These are phyloP conservation scores for Stipa capillata DNA, from an alignment of 176 grass and related monocot genomes.

Conservation along the genomic window DNA sequence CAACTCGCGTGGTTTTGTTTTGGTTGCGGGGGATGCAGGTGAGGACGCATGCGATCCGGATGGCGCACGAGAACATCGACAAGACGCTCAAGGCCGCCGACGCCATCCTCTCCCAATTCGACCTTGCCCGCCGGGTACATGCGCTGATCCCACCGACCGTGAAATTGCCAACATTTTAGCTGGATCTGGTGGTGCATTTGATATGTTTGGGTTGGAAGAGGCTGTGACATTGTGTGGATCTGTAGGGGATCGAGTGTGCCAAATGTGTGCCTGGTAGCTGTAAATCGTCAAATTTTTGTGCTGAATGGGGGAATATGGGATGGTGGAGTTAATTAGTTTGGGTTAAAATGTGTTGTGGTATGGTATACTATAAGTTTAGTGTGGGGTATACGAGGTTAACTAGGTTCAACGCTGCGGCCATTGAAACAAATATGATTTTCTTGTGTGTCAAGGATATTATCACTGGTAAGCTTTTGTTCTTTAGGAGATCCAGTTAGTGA, in stretches of 20 bases:
- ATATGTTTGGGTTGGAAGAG: neutral
- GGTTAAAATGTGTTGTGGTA: neutral
- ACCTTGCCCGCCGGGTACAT: slow-evolving; percentile 58
- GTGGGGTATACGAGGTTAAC: neutral
- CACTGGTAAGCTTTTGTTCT: neutral
- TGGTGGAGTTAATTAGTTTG: too few species aligned
- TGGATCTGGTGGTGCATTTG: neutral
- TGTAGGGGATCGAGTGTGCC: neutral
- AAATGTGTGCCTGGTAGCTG: neutral
- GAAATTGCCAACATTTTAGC: neutral
- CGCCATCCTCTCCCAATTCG: slow-evolving; percentile 62
- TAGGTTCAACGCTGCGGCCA: neutral
- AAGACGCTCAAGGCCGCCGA: slow-evolving; percentile 62
- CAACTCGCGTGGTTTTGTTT: neutral
- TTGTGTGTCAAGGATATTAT: neutral
- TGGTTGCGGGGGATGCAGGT: slow-evolving; percentile 30
- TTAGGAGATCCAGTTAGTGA: neutral
- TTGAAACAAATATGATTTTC: neutral
- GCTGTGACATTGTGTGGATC: slow-evolving; percentile 9
- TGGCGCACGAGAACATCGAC: slow-evolving; percentile 86
- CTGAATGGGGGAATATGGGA: too few species aligned
- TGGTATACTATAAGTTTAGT: neutral
- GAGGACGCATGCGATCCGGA: slow-evolving; percentile 75
- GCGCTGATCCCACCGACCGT: neutral
- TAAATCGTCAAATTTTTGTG: too few species aligned